Evolutionary conservation across 1,139 yeast species (phyloP).

Genomic region (Nakaseomyces nivariensis): DNA sequence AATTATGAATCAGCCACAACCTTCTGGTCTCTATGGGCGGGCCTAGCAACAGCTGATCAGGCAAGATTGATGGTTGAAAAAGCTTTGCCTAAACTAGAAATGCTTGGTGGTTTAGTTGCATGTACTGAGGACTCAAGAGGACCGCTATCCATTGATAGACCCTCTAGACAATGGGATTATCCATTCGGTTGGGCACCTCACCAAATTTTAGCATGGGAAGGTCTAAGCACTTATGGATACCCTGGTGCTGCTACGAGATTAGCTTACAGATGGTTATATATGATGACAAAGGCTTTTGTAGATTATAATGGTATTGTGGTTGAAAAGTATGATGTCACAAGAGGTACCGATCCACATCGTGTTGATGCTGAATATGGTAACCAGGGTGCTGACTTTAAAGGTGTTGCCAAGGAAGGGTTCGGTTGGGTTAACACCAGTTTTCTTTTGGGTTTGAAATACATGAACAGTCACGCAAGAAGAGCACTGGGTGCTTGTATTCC

Average conservation of each 20-base stretch:
- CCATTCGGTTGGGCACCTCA: constrained; percentile 99
- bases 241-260: constrained; percentile 57
- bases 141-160: constrained; percentile 54
- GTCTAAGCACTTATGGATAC: constrained; percentile 66
- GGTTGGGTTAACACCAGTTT: constrained; percentile 96
- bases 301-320: constrained; percentile 94
- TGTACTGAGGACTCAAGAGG: constrained; percentile 79
- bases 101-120: constrained; percentile 80
- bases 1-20: constrained; percentile 82
- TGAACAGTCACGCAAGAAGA: constrained; percentile 61
- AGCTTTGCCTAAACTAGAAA: constrained; percentile 68
- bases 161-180: constrained; percentile 95
- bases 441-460: constrained; percentile 61
- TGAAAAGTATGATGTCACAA: constrained; percentile 87
- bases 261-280: constrained; percentile 76
- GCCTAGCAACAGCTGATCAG: constrained; percentile 61
- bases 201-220: constrained; percentile 90
- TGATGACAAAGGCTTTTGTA: constrained; percentile 88
- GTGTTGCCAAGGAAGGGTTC: constrained; percentile 92
- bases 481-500: constrained; percentile 78
- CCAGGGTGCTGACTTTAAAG: constrained; percentile 87
- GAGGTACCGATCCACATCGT: constrained; percentile 74
- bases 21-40: constrained; percentile 90
- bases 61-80: constrained; percentile 53
- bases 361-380: constrained; percentile 97